Conservation (phyloP, 192 early-diverging fungal species). For the Dissophora ornata region DNA sequence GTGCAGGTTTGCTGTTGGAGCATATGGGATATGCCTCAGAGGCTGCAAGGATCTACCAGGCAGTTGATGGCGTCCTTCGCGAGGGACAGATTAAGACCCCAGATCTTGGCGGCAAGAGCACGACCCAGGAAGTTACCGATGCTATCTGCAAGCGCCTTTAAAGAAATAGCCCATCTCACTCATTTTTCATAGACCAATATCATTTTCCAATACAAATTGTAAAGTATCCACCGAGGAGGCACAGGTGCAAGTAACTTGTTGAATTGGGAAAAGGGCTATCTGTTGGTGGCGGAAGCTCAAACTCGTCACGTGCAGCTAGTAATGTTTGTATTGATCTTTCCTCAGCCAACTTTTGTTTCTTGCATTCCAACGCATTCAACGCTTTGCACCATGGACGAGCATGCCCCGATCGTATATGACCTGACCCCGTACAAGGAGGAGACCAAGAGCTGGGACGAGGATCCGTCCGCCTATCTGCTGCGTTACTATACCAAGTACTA, state of each 20-base stretch:
- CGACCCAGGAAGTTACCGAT: constrained; percentile 84
- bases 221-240: too few relatives aligned
- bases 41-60: constrained; percentile 83
- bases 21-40: constrained; percentile 79
- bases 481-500: constrained; percentile 50
- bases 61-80: constrained; percentile 84
- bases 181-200: background rate
- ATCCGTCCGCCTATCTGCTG: constrained; percentile 37
- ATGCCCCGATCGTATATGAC: constrained; percentile 53
- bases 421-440: constrained; percentile 39
- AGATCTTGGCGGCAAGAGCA: constrained; percentile 89
- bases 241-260: too few relatives aligned
- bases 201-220: too few relatives aligned
- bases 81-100: constrained; percentile 77
- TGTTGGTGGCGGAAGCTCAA: too few relatives aligned
- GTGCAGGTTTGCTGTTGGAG: constrained; percentile 92
- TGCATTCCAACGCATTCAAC: background rate
- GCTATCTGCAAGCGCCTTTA: constrained; percentile 81
- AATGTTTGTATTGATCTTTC: too few relatives aligned
- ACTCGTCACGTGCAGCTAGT: too few relatives aligned
- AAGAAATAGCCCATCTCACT: too few relatives aligned
- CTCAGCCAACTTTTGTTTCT: background rate
- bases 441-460: constrained; percentile 29
- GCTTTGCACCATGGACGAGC: constrained; percentile 38
- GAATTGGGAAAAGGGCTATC: too few relatives aligned